Evolutionary conservation across 1,284 basidiomycete genomes (phyloP).

Genomic region (Takashimella koratensis): DNA sequence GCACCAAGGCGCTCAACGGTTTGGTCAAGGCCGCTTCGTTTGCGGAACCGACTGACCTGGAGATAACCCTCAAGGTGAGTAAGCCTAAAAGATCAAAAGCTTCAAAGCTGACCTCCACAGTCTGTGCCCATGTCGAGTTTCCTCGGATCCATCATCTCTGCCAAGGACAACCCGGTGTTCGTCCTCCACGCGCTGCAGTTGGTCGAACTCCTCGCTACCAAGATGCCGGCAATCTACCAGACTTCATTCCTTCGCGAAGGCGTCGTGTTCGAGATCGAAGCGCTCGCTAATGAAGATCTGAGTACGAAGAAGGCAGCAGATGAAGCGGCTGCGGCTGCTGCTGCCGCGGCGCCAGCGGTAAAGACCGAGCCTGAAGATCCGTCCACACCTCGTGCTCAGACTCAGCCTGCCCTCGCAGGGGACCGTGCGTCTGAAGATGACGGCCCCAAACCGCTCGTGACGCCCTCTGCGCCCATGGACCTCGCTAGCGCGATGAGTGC

Average conservation of each 20-base stretch:
- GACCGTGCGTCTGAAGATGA: slow-evolving; percentile 10
- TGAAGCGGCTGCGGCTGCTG: slow-evolving; percentile 13
- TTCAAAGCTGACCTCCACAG: slow-evolving; percentile 48
- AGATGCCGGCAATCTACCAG: slow-evolving; percentile 75
- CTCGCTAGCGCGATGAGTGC: slow-evolving; percentile 31
- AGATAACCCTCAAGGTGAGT: slow-evolving; percentile 66
- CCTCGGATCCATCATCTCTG: slow-evolving; percentile 84
- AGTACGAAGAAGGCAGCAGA: slow-evolving; percentile 39
- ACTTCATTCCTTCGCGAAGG: slow-evolving; percentile 87
- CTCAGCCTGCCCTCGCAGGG: slow-evolving; percentile 1
- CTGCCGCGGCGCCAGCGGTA: too few species aligned
- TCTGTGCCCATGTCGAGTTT: slow-evolving; percentile 87
- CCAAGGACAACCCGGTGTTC: slow-evolving; percentile 78
- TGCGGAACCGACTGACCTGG: slow-evolving; percentile 70
- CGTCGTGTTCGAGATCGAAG: slow-evolving; percentile 86
- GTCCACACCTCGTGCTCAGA: slow-evolving; percentile 1
- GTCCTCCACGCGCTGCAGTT: slow-evolving; percentile 84
- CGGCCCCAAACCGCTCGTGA: slow-evolving; percentile 22
- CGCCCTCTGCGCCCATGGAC: slow-evolving; percentile 22
- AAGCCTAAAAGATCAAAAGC: slow-evolving; percentile 6
- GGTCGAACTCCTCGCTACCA: slow-evolving; percentile 78
- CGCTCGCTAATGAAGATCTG: slow-evolving; percentile 62
- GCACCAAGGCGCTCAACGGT: slow-evolving; percentile 80
- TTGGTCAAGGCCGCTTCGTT: slow-evolving; percentile 86
- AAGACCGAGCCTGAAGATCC: slow-evolving; percentile 22